Percentiles rank a stretch among this genome's conserved stretches.
These are phyloP conservation scores for Arthrobotrys conoides DNA, from an alignment of 2,329 filamentous ascomycete species.

Conservation along the genomic window DNA sequence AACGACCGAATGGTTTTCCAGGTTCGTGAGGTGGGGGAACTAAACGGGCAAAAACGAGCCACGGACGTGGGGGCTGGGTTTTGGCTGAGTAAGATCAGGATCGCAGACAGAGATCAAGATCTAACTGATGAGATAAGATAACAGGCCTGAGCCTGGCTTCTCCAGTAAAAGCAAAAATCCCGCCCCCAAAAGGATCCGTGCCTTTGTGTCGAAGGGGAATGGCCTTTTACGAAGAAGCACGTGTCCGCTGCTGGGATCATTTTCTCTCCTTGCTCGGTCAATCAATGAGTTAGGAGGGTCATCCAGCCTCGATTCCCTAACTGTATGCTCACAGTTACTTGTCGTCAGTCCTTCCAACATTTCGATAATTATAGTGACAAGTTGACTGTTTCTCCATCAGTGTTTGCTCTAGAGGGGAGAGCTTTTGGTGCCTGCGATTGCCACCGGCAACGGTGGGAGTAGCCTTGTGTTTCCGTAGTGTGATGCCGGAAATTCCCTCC, in stretches of 20 bases:
- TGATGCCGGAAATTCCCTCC: slow-evolving; percentile 29
- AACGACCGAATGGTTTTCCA: slow-evolving; percentile 30
- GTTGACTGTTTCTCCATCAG: not conserved
- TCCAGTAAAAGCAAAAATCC: slow-evolving; percentile 41
- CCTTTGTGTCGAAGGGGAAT: slow-evolving; percentile 25
- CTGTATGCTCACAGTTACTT: not conserved
- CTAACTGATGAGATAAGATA: slow-evolving; percentile 60
- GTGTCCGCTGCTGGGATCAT: slow-evolving; percentile 40
- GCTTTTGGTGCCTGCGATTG: slow-evolving; percentile 17
- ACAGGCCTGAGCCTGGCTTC: slow-evolving; percentile 21
- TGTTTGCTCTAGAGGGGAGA: not conserved
- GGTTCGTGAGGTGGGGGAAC: slow-evolving; percentile 35
- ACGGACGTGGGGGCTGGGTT: slow-evolving; percentile 45
- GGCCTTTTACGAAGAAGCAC: slow-evolving; percentile 41
- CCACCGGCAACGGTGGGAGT: slow-evolving; percentile 12
- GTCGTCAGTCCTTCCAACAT: not conserved
- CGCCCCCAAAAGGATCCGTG: slow-evolving; percentile 54
- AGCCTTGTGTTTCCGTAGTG: slow-evolving; percentile 21
- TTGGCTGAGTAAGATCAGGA: slow-evolving; percentile 42
- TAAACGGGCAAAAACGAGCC: slow-evolving; percentile 25
- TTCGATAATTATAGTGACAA: not conserved
- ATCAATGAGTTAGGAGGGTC: slow-evolving; percentile 1
- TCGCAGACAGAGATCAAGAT: slow-evolving; percentile 41
- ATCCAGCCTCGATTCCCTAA: not conserved
- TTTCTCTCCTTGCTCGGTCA: slow-evolving; percentile 12